Evolutionary conservation across 2,329 filamentous ascomycete genomes (phyloP).

Genomic region (Diplodia sapinea): DNA sequence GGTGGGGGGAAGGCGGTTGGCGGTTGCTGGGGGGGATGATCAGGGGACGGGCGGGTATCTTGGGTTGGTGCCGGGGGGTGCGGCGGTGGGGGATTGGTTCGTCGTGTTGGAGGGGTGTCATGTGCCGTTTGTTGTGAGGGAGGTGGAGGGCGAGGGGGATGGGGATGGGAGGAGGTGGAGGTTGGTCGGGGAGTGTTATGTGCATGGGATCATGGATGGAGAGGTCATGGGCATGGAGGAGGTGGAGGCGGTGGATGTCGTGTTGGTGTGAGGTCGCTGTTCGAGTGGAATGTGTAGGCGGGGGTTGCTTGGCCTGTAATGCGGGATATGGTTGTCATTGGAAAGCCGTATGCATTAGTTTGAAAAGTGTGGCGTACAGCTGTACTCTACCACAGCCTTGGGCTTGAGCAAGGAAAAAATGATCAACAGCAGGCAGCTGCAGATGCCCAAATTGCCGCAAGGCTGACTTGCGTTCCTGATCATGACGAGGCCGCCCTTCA

Average conservation of each 20-base stretch:
- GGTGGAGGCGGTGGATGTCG: neutral
- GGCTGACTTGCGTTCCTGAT: too few species aligned
- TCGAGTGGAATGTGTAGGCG: too few species aligned
- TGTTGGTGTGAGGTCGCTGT: neutral
- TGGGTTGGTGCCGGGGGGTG: slow-evolving; percentile 36
- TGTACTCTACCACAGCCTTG: too few species aligned
- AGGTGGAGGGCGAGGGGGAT: too few species aligned
- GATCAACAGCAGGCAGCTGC: too few species aligned
- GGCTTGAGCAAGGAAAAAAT: too few species aligned
- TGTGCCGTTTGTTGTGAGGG: slow-evolving; percentile 36
- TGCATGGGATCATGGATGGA: slow-evolving; percentile 9
- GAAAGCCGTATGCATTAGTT: too few species aligned
- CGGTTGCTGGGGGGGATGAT: slow-evolving; percentile 16
- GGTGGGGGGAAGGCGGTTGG: slow-evolving; percentile 36
- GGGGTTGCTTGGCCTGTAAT: too few species aligned
- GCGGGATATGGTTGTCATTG: too few species aligned
- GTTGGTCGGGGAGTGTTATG: slow-evolving; percentile 18
- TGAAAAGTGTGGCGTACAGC: too few species aligned
- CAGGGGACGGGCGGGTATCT: slow-evolving; percentile 34
- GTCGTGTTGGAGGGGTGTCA: slow-evolving; percentile 35
- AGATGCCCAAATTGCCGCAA: too few species aligned
- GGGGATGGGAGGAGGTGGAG: neutral
- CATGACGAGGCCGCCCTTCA: too few species aligned
- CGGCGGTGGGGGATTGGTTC: slow-evolving; percentile 33
- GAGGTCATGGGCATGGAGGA: neutral